phyloP scores from a whole-genome alignment of 1,284 basidiomycete genomes.

The Leucoagaricus sp. region DNA sequence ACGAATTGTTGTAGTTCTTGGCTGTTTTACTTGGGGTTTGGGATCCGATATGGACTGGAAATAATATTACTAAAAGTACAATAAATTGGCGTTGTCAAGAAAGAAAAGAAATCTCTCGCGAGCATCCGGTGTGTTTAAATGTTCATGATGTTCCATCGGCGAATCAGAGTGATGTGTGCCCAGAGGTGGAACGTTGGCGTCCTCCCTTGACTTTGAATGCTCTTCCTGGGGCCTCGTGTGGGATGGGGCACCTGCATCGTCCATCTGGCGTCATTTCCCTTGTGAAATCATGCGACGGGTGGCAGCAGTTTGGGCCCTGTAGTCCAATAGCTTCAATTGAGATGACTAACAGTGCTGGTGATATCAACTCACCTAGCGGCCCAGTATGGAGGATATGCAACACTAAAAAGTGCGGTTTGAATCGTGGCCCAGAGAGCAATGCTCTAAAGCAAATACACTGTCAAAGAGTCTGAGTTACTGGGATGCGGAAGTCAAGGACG shows the following conservation, averaged over 20 bases:
- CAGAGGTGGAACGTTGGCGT: no score
- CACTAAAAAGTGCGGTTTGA: constrained; percentile 28
- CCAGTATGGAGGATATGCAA: constrained; percentile 29
- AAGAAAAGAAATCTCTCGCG: not conserved
- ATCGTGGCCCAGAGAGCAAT: constrained; percentile 32
- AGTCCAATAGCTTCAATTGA: no score
- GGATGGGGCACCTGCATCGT: no score
- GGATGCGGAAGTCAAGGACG: constrained; percentile 2
- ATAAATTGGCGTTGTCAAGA: not conserved
- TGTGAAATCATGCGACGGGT: no score
- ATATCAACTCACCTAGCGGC: constrained; percentile 25
- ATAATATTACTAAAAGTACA: constrained; percentile 5
- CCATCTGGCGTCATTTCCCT: no score
- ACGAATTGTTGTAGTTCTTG: constrained; percentile 40
- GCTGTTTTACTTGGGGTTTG: not conserved
- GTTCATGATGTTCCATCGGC: not conserved
- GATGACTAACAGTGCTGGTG: no score
- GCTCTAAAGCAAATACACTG: constrained; percentile 23
- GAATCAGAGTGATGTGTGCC: not conserved
- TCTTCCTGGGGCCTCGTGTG: no score
- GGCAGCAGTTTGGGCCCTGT: no score
- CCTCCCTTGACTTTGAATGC: no score
- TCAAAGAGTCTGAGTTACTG: not conserved
- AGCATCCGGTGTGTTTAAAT: not conserved
- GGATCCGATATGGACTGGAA: constrained; percentile 7